Percentiles rank a stretch among this genome's conserved stretches.
Conservation (phyloP, 2,329 filamentous ascomycete genomes). For the Monosporascus sp. region DNA sequence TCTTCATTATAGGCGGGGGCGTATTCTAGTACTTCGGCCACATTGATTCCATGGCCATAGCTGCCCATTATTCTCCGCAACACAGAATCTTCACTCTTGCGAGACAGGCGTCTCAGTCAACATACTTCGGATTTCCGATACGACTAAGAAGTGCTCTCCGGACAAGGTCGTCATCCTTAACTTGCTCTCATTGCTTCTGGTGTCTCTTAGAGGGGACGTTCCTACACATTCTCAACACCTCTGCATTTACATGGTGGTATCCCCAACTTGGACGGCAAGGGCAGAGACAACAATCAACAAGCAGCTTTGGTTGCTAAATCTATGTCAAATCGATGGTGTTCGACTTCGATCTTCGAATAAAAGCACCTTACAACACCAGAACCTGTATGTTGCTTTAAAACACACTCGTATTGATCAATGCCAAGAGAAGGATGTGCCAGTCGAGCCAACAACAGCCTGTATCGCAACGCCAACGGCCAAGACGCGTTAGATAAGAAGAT, state of each 20-base stretch:
- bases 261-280: neutral
- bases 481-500: too few species aligned
- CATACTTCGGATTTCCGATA: neutral
- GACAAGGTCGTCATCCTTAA: neutral
- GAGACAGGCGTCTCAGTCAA: neutral
- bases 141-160: neutral
- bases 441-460: too few species aligned
- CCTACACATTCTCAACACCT: neutral
- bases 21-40: constrained; percentile 51
- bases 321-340: too few species aligned
- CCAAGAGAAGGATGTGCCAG: too few species aligned
- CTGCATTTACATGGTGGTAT: neutral
- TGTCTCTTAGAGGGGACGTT: neutral
- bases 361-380: too few species aligned
- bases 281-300: neutral
- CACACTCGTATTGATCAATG: too few species aligned
- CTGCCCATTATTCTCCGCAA: neutral
- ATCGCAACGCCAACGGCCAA: too few species aligned
- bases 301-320: neutral
- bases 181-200: neutral
- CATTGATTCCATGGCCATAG: neutral
- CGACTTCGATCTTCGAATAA: too few species aligned
- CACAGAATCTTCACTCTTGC: too few species aligned
- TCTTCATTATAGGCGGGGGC: constrained; percentile 97
- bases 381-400: too few species aligned